Percentiles rank a stretch among this genome's conserved stretches.
These are phyloP conservation scores for Populus tremula DNA, from an alignment of 345 rosid species.

Conservation along the genomic window DNA sequence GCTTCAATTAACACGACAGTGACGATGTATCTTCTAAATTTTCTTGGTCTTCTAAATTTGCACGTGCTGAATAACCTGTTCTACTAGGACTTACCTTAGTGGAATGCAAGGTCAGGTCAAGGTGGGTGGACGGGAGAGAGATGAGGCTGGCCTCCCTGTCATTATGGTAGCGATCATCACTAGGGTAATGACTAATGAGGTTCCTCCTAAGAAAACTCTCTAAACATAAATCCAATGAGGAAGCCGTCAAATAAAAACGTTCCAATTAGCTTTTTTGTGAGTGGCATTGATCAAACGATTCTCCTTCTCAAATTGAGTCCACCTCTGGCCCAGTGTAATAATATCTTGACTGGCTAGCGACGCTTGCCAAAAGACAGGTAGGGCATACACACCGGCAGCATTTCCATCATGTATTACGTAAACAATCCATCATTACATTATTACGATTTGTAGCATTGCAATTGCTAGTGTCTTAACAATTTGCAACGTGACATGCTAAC, in stretches of 20 bases:
- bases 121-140: constrained; percentile 7
- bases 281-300: neutral
- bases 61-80: constrained; percentile 4
- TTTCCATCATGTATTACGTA: neutral
- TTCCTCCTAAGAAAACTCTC: neutral
- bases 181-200: constrained; percentile 7
- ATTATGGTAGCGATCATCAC: constrained; percentile 1
- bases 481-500: neutral
- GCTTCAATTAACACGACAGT: neutral
- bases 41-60: neutral
- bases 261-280: neutral
- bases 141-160: constrained; percentile 12
- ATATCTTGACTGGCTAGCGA: neutral
- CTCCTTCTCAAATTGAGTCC: neutral
- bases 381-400: neutral
- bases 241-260: constrained; percentile 1
- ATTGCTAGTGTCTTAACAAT: neutral
- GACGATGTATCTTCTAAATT: neutral
- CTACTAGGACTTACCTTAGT: constrained; percentile 18
- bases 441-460: neutral
- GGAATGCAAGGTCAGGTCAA: constrained; percentile 13
- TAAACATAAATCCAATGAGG: constrained; percentile 3
- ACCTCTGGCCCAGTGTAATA: neutral
- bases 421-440: neutral
- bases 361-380: neutral